A percentile compares a stretch with the other conserved stretches of the same genome.
phyloP scores from a whole-genome alignment of 2,329 filamentous ascomycete genomes.

The Fusarium coffeatum region DNA sequence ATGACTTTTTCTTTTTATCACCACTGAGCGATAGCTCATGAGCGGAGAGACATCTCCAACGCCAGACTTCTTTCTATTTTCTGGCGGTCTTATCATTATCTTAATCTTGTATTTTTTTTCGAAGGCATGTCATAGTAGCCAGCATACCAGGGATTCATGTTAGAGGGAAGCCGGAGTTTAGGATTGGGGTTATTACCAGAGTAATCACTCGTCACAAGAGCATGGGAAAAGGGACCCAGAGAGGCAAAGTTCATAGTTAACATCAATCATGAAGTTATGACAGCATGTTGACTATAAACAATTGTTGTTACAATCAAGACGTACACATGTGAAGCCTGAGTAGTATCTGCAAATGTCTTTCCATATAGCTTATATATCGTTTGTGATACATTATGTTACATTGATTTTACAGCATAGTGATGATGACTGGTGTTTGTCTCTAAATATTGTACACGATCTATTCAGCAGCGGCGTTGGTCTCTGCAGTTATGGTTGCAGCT shows the following conservation, averaged over 20 bases:
- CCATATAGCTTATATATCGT: not conserved
- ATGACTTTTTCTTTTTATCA: constrained; percentile 6
- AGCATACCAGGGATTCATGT: constrained; percentile 31
- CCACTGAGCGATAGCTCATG: constrained; percentile 37
- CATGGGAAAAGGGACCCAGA: constrained; percentile 20
- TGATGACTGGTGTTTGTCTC: not conserved
- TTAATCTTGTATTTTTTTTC: constrained; percentile 37
- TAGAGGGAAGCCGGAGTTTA: constrained; percentile 38
- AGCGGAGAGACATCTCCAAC: constrained; percentile 9
- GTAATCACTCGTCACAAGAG: constrained; percentile 25
- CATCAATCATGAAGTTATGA: constrained; percentile 43
- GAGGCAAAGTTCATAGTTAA: constrained; percentile 22
- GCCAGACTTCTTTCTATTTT: constrained; percentile 15
- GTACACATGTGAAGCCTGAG: not conserved
- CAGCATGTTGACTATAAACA: not conserved
- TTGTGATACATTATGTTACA: constrained; percentile 18
- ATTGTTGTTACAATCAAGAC: not conserved
- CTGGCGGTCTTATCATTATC: constrained; percentile 18
- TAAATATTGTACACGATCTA: not conserved
- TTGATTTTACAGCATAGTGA: constrained; percentile 19
- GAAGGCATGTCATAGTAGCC: constrained; percentile 16
- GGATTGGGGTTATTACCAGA: constrained; percentile 21
- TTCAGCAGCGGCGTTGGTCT: not conserved
- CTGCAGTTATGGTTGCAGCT: not conserved
- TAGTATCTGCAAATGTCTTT: not conserved